Base-by-base conservation (phyloP, 2,329 filamentous ascomycete genomes). In the Ophiocordyceps camponoti-saundersi region DNA sequence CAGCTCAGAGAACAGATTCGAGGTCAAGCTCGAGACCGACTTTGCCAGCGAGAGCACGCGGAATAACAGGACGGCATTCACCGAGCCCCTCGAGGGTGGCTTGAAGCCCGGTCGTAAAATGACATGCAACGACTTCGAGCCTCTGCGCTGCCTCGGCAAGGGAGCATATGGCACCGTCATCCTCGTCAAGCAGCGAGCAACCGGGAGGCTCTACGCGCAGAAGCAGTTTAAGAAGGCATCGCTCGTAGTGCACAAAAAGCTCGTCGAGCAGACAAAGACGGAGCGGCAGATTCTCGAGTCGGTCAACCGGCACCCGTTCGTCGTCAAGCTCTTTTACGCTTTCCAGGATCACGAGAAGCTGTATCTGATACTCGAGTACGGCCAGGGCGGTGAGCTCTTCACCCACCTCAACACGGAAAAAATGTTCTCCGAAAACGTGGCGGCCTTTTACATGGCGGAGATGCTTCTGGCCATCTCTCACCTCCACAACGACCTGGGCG, bases 181-280 rank as follows among this genome's bases (percentile, higher is more conserved):
- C 43, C 74, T 98, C 26, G 93, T 98, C 50, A 92, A 89, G 66
- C 90, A 98, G 66, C 79, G 79, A 45, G 69, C 78, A 29, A 95
- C 89, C 2, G 92, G 92, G 41, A 81, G 85, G 42, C 75, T 98
- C 6, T 98, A 89, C 59, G 93, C 92, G 1, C 93, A 98, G 68
- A 98, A 98, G 70, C 90, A 96, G 65, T 92, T 98, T 67, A 92
- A 90, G 63, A 98, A 98, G 67, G 92, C 93, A 0, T 94, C 88
- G 10, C 70, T 98, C 46, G 87, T 89, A 1, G 86, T 98, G 39
- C 89, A 95, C 66, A 95, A 95, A 72, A 88, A 89, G 62, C 76
- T 96, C 30, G 79, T 98, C 45, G 89, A 96, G 66, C 92, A 96
- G 68, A 96, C 92, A 48, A 95, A 93, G 72, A 96, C 90, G 2